These are phyloP conservation scores for Aspergillus egyptiacus DNA, from an alignment of 495 filamentous ascomycete genomes.

Conservation along the genomic window DNA sequence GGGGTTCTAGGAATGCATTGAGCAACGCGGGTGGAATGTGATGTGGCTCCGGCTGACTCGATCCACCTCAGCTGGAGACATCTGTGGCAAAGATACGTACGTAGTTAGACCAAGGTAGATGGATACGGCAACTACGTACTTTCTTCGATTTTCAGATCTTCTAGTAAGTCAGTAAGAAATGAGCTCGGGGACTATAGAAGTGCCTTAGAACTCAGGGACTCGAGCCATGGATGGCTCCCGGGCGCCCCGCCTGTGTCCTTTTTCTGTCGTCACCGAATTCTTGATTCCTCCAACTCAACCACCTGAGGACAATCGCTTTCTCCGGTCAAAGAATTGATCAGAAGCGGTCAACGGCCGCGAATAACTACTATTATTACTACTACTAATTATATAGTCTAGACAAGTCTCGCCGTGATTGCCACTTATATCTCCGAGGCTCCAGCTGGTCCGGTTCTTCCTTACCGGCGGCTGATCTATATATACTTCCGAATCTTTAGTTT, in stretches of 20 bases:
- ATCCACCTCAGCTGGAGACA: neutral
- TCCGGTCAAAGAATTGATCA: neutral
- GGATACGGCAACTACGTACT: no score
- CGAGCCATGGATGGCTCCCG: slow-evolving; percentile 1
- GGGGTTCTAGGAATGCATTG: neutral
- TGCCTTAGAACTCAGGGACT: no score
- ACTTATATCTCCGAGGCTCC: slow-evolving; percentile 8
- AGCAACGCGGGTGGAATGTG: neutral
- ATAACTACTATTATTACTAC: no score
- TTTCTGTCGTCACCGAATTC: neutral
- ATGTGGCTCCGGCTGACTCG: no score
- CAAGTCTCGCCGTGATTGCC: no score
- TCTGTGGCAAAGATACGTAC: no score
- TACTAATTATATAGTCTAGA: no score
- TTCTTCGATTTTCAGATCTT: no score
- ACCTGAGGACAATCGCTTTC: neutral
- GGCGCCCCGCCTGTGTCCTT: neutral
- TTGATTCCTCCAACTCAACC: neutral
- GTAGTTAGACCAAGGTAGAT: no score
- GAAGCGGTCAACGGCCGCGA: neutral
- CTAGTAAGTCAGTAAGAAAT: no score
- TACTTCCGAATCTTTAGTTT: neutral
- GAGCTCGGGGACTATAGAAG: no score
- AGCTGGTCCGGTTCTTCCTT: neutral
- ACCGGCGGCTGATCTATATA: neutral